Evolutionary conservation across 2,329 filamentous ascomycete species (phyloP), one percentile per base, ranked within the genome.

Genomic region (Alternaria rosae): DNA sequence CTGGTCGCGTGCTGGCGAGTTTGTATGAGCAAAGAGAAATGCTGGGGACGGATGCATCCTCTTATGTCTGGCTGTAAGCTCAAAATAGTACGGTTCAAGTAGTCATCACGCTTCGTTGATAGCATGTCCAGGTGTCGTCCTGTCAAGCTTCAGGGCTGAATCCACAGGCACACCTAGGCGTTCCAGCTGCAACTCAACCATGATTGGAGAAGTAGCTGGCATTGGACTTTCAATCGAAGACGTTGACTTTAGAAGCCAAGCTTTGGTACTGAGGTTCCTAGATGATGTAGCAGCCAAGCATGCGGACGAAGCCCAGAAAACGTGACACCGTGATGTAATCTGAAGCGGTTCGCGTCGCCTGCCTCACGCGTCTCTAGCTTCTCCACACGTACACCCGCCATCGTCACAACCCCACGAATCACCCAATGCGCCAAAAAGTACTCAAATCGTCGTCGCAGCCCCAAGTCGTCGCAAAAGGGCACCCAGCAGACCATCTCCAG

Each of bases 401-500:
- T 48, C 61, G 59, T 56, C 54, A 51, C 54, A 47, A 57, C 54
- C 52, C 57, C 54, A 23, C 54, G 11, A 51, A 57, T 41, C 45
- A 23, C 51, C 30, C 73, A 74, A 80, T 80, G 76, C 78, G 23
- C 78, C 77, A 15, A 76, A 76, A 70, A 75, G 69, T 55, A 77
- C 71, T 55, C 72, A 78, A n/a, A 28, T 70, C 75, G 25, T 69
- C 73, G 23, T 69, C 73, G 23, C 63, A 70, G 47, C 65, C n/a
- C 67, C 28, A 68, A 66, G 41, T 75, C 76, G 10, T 77, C 78
- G 10, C 79, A 83, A 44, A 75, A 71, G 57, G 91, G 91, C 79
- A 92, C 90, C 71, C 92, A 97, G 75, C 87, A 90, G 68, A 92
- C 92, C 1, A 90, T 97, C 64, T 95, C 92, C 4, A 94, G 89